These are phyloP conservation scores for Phytopythium ostracodes DNA, from an alignment of 352 stramenopile species.

Conservation along the genomic window DNA sequence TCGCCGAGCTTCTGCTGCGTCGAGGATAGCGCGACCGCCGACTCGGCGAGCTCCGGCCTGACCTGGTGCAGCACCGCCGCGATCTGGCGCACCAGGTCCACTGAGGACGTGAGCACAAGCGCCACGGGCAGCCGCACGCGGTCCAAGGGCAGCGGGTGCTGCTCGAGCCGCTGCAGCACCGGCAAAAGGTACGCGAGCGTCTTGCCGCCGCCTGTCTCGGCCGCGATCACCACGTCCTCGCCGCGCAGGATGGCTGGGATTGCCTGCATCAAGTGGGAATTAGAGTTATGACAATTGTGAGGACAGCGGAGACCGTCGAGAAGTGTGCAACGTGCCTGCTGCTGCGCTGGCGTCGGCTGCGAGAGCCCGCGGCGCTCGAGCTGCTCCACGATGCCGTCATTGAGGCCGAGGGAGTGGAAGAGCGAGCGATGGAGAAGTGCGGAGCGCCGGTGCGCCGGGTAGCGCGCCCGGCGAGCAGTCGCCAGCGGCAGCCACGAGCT, in stretches of 20 bases:
- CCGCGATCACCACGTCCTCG: slow-evolving; percentile 90
- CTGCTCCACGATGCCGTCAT: slow-evolving; percentile 21
- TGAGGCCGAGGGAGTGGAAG: slow-evolving; percentile 63
- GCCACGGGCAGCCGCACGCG: slow-evolving; percentile 45
- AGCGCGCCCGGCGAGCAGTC: background rate
- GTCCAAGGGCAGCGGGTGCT: slow-evolving; percentile 24
- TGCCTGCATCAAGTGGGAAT: slow-evolving; percentile 15
- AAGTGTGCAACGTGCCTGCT: slow-evolving; percentile 14
- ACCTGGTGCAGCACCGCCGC: slow-evolving; percentile 35
- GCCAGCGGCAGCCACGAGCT: background rate
- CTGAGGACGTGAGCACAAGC: slow-evolving; percentile 83
- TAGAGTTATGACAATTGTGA: background rate
- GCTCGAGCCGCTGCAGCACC: slow-evolving; percentile 65
- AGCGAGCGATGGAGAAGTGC: slow-evolving; percentile 2
- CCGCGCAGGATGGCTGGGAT: slow-evolving; percentile 49
- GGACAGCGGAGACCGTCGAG: background rate
- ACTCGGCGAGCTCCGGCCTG: slow-evolving; percentile 30
- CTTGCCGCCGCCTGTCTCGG: slow-evolving; percentile 94
- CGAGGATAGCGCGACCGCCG: slow-evolving; percentile 45
- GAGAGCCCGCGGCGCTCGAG: slow-evolving; percentile 33
- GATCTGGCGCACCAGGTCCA: slow-evolving; percentile 84
- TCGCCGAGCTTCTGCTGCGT: slow-evolving; percentile 40
- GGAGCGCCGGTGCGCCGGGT: background rate
- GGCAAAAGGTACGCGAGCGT: slow-evolving; percentile 95
- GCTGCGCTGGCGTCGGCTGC: slow-evolving; percentile 49